Base-by-base conservation (phyloP, 139 green algal species). In the Chlorokybus atmophyticus region DNA sequence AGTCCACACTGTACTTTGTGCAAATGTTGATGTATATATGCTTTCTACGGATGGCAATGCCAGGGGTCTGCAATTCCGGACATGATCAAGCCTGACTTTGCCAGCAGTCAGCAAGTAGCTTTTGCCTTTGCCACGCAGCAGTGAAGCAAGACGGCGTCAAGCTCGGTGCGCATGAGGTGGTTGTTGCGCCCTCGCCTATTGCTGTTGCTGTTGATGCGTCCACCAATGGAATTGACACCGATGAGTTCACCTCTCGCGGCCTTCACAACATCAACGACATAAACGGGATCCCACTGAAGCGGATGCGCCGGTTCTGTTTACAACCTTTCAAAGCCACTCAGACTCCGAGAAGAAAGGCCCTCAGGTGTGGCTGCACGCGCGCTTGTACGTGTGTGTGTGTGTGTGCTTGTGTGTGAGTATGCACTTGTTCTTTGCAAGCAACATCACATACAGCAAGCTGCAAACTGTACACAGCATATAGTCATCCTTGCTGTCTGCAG, bases 251-350 rank as follows among this genome's bases (percentile, higher is more conserved):
- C 65, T 73, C 50, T 50, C 56, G 64, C 31, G 58, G 67, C 26
- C 55, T 87, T 59, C 93, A 97, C 64, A 66, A 86, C 40, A 80
- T 94, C 51, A 86, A 96, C n/a, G n/a, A 74, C 85, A 93, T 50
- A 64, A 49, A 1, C 61, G 86, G 2, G 52, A 74, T 28, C n/a
- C n/a, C 72, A 71, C 79, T 57, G 82, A 85, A 30, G 68, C 51
- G 0, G 87, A 90, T 49, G 80, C 79, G 14, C 78, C 80, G 21
- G 89, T 76, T 4, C 84, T 75, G 70, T 96, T 84, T 84, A 69
- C 82, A 80, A 88, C 58, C 17, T 99, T 95, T 72, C 80, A 84
- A 14, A 57, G 41, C 29, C 84, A 93, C 69, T 66, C 52, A 6
- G 63, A 71, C 42, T 52, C 55, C 38, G 49, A 92, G 75, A 78